Evolutionary conservation across 495 filamentous ascomycete species (phyloP).

Genomic region (Podospora didyma): DNA sequence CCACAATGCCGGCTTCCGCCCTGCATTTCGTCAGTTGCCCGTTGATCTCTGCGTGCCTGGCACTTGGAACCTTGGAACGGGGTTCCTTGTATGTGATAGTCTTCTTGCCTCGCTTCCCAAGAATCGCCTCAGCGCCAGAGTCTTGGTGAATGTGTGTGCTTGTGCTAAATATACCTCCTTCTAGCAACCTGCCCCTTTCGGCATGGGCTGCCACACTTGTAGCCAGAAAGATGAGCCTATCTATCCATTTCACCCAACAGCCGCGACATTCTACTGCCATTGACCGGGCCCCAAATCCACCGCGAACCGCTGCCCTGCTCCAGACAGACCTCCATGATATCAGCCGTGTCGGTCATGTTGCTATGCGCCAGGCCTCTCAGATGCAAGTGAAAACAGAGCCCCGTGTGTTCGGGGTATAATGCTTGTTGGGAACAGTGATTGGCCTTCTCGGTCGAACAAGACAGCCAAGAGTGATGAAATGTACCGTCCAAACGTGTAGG

Average conservation of each 20-base stretch:
- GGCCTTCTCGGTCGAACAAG: too few species aligned
- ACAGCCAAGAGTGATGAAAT: too few species aligned
- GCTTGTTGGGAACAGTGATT: background rate
- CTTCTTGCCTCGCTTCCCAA: background rate
- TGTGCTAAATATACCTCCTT: background rate
- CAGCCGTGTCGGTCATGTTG: background rate
- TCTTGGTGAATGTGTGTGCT: background rate
- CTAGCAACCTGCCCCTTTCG: background rate
- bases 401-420: background rate
- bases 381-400: too few species aligned
- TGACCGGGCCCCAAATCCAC: background rate
- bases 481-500: too few species aligned
- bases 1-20: background rate
- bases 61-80: background rate
- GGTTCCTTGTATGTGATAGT: background rate
- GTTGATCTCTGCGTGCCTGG: background rate
- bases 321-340: background rate
- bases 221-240: background rate
- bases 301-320: background rate
- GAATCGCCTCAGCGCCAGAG: background rate
- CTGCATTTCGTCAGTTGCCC: background rate
- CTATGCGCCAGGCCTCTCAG: too few species aligned
- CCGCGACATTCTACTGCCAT: background rate
- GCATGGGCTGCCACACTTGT: background rate
- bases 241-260: background rate